Percentiles rank a stretch among this genome's conserved stretches.
Evolutionary conservation across 2,329 filamentous ascomycete species (phyloP).

Genomic region (Fusarium verticillioides): DNA sequence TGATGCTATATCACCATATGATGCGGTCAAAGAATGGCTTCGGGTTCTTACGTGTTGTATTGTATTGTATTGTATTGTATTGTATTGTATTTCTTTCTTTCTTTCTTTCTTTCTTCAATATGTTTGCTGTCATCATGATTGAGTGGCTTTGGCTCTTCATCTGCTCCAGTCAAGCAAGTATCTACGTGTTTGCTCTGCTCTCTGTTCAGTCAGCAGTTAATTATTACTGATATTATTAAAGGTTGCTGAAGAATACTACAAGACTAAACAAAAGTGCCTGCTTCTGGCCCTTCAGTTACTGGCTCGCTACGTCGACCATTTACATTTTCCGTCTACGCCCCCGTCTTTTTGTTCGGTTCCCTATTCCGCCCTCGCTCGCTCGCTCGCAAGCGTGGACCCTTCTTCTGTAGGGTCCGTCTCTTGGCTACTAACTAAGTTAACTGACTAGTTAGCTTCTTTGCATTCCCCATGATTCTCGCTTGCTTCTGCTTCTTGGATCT

Average conservation of each 20-base stretch:
- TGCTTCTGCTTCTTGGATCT: not conserved
- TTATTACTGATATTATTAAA: not conserved
- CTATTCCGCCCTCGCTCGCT: constrained; percentile 27
- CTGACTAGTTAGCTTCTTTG: not conserved
- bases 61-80: not conserved
- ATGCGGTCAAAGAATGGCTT: constrained; percentile 1
- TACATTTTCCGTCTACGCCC: constrained; percentile 19
- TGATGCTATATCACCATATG: not conserved
- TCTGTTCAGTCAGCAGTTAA: not conserved
- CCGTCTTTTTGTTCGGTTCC: constrained; percentile 24
- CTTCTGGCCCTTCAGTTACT: not conserved
- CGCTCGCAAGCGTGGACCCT: constrained; percentile 9
- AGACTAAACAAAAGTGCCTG: constrained; percentile 2
- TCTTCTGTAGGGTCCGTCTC: not conserved
- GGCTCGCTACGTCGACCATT: constrained; percentile 36
- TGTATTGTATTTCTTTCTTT: not conserved
- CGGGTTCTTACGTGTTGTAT: constrained; percentile 15
- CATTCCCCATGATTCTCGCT: constrained; percentile 37
- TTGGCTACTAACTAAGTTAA: not conserved
- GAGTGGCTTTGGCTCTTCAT: not conserved
- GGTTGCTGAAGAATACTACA: constrained; percentile 1
- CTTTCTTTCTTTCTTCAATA: not conserved
- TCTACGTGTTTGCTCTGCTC: not conserved
- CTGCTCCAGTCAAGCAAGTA: not conserved
- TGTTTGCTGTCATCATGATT: not conserved